Conservation (phyloP, 192 early-diverging fungal genomes). For the Nowakowskiella sp. region DNA sequence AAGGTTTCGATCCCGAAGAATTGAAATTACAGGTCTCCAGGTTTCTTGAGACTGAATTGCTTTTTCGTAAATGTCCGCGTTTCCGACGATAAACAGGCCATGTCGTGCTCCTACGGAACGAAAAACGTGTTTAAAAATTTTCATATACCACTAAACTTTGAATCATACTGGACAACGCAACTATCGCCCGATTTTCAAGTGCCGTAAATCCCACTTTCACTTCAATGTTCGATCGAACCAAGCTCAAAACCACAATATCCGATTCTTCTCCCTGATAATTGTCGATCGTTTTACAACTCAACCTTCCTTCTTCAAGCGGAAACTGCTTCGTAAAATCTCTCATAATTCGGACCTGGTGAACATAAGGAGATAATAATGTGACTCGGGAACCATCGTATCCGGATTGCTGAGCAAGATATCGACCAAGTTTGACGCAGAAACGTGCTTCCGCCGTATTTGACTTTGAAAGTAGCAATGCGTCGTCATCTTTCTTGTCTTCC, state of each 20-base stretch:
- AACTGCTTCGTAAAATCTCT: no score
- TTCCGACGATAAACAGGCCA: slow-evolving; percentile 52
- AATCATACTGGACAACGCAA: slow-evolving; percentile 46
- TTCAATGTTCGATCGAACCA: slow-evolving; percentile 18
- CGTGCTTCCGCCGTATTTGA: not conserved
- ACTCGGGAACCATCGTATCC: not conserved
- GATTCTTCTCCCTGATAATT: slow-evolving; percentile 40
- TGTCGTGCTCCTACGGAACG: slow-evolving; percentile 51
- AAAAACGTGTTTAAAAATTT: no score
- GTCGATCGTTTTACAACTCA: no score
- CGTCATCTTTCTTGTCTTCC: not conserved
- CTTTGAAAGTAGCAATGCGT: not conserved
- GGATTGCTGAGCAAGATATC: not conserved
- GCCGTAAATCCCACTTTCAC: slow-evolving; percentile 35
- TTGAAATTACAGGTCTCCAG: slow-evolving; percentile 35
- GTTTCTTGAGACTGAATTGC: no score
- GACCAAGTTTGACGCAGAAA: not conserved
- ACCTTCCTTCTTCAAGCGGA: no score
- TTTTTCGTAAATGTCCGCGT: slow-evolving; percentile 15
- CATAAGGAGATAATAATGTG: not conserved
- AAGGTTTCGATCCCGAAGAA: slow-evolving; percentile 17
- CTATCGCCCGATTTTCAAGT: slow-evolving; percentile 46
- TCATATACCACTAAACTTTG: no score
- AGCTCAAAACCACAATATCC: slow-evolving; percentile 25
- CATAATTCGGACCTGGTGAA: not conserved